Base-by-base conservation (phyloP, 257 asterid genomes). In the Primulina eburnea region DNA sequence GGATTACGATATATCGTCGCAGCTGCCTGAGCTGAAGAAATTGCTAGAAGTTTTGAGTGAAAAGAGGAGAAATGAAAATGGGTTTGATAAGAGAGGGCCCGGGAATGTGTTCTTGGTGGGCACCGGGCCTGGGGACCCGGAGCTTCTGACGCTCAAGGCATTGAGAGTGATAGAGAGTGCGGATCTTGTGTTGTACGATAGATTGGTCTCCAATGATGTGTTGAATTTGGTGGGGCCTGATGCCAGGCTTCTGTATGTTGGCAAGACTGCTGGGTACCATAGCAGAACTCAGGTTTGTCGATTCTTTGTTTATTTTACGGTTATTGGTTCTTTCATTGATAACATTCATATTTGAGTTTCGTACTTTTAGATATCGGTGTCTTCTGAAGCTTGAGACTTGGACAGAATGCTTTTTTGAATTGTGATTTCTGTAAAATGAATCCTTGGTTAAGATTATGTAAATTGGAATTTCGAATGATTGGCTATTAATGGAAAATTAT, bases 91-190 rank as follows among this genome's bases (percentile, higher is more conserved):
- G 58, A 78, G 79, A 70, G 88, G 85, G 62, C 88, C 88, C 17
- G 97, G 96, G 17, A 86, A 89, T 78, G 99, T 94, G 81, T 94
- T 83, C 82, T 86, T 94, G 86, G 97, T 94, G 81, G 99, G 99
- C 8, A 85, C 99, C 0, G 99, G 99, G 57, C 99, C 99, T 0
- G 99, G 99, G 40, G 99, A 94, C 60, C 95, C 97, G 9, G 97
- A 90, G 33, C 75, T 91, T 81, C 75, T 94, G 83, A 94, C 99
- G 0, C 64, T 94, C 47, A 89, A 90, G 81, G 99, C 99, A 0
- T 73, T 94, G 84, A 82, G 89, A 73, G 96, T 88, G 67, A 89
- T 94, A 18, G 81, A 86, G 84, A 80, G 75, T 68, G 99, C 99
- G 74, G 95, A 94, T 83, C 81, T 94, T 71, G 77, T 90, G 92